Evolutionary conservation across 345 rosid species (phyloP).

Genomic region (Boechera divaricarpa): DNA sequence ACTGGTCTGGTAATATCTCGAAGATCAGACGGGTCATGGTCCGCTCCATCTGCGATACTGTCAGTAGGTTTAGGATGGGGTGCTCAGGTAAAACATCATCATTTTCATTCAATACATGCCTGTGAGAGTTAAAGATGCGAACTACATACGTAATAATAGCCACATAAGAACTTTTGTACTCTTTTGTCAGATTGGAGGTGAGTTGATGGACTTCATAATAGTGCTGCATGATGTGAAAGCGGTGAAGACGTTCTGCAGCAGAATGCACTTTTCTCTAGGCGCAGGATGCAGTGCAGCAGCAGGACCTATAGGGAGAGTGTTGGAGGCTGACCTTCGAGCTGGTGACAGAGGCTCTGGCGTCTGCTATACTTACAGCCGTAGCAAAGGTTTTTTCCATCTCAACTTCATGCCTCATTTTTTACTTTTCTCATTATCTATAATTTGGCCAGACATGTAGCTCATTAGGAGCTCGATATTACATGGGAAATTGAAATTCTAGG

Average conservation of each 20-base stretch:
- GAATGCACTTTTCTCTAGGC: constrained; percentile 94
- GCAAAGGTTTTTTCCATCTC: constrained; percentile 70
- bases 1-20: constrained; percentile 89
- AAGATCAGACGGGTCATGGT: constrained; percentile 93
- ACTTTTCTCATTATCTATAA: not conserved
- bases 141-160: not conserved
- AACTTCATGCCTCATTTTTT: not conserved
- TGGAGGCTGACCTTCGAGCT: constrained; percentile 96
- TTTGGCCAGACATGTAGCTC: constrained; percentile 1
- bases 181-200: constrained; percentile 78
- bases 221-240: constrained; percentile 92
- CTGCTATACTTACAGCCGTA: constrained; percentile 96
- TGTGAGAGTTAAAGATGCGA: not conserved
- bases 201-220: constrained; percentile 92
- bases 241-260: constrained; percentile 94
- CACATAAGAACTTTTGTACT: not conserved
- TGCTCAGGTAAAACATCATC: constrained; percentile 72
- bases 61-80: constrained; percentile 98
- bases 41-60: constrained; percentile 90
- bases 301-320: constrained; percentile 95
- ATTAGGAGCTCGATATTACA: not conserved
- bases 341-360: constrained; percentile 91
- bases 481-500: not conserved
- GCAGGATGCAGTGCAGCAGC: constrained; percentile 99
- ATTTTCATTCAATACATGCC: not conserved